These are phyloP conservation scores for Populus hybrid DNA, from an alignment of 441 rosid species.

Conservation along the genomic window DNA sequence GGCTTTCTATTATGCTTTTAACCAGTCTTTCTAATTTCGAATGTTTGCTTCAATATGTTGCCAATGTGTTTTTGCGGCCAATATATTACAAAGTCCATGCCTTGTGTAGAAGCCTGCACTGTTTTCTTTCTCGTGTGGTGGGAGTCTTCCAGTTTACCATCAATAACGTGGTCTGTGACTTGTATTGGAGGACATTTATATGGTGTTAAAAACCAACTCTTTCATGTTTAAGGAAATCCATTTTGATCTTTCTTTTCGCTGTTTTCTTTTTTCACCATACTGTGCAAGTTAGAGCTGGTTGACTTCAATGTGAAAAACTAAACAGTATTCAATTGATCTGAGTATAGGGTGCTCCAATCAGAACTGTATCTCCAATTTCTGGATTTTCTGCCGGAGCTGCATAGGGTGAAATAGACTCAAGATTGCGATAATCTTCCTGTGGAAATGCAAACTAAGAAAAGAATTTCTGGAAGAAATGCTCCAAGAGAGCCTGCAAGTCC, in stretches of 20 bases:
- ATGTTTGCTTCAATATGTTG: neutral
- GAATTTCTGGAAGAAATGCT: conserved; percentile 44
- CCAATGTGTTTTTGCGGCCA: neutral
- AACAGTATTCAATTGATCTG: conserved; percentile 4
- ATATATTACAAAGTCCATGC: neutral
- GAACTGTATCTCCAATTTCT: neutral
- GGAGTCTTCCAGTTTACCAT: too few relatives aligned
- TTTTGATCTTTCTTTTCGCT: too few relatives aligned
- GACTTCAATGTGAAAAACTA: neutral
- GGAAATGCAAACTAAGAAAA: conserved; percentile 66
- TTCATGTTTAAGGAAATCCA: too few relatives aligned
- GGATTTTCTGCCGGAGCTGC: conserved; percentile 8
- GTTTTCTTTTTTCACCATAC: too few relatives aligned
- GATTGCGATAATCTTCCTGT: conserved; percentile 6
- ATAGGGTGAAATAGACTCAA: conserved; percentile 15
- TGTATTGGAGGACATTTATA: too few relatives aligned
- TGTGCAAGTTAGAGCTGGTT: neutral
- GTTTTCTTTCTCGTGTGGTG: too few relatives aligned
- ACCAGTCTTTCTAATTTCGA: neutral
- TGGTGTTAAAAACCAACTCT: too few relatives aligned
- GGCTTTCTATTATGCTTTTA: neutral
- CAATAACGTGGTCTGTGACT: too few relatives aligned
- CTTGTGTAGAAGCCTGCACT: too few relatives aligned
- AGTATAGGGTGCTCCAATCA: neutral
- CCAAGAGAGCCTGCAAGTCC: conserved; percentile 44